Base-by-base conservation (phyloP, 768 basidiomycete genomes). In the Rhizopogon vesiculosus region DNA sequence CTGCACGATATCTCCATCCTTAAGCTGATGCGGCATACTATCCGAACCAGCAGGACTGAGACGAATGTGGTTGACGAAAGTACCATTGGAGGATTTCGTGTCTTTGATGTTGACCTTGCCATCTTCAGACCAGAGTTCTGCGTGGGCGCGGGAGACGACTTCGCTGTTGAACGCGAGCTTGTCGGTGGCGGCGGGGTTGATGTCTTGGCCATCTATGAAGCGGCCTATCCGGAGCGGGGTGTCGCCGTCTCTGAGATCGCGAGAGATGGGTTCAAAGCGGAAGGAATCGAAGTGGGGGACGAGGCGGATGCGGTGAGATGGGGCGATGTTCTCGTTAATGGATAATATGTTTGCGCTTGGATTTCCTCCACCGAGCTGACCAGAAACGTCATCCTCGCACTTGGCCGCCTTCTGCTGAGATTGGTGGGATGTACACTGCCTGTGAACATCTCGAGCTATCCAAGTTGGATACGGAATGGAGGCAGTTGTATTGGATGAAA, bases 201-300 rank as follows among this genome's bases (percentile, higher is more conserved):
- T 3, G 25, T 4, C 83, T 25, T 25, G 25, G 55, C 86, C 82
- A 67, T 98, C 96, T 1, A 93, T 98, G 80, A 97, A 98, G 42
- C 96, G 84, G 5, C 96, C 96, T 59, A 98, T 92, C 56, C 92
- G 89, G 6, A 98, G 77, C 0, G 87, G 76, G 0, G 81, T 69
- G 61, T 89, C 86, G 58, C 81, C 81, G 54, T 86, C 80, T 43
- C 75, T 76, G 64, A 97, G 80, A 70, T 97, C 93, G 29, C 96
- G 85, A 42, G 83, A 77, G 78, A 98, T 93, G 60, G 94, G 87
- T 51, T 98, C 95, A 74, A 98, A 98, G 58, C 93, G 86, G 13
- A 90, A 83, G n/a, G 87, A 85, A 70, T 98, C 96, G 65, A 98
- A 86, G 65, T 98, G 93, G 12, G 96, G 96, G 9, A 98, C 96